phyloP scores from a whole-genome alignment of 805 yeast genomes.

The Citeromyces matritensis region DNA sequence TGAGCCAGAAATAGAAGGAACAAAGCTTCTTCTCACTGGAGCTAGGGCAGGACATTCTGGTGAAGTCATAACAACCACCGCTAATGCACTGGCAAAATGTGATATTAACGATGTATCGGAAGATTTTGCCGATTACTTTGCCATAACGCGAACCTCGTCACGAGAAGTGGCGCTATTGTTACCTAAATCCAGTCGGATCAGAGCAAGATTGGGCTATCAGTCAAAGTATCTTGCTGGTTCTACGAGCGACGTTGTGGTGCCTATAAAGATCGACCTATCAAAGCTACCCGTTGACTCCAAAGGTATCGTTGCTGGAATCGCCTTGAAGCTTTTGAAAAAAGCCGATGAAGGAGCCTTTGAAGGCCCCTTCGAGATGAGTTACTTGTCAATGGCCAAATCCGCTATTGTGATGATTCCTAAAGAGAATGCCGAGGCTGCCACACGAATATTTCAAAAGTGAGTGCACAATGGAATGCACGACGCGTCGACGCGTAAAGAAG shows the following conservation, averaged over 20 bases:
- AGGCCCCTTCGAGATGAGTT: slow-evolving; percentile 31
- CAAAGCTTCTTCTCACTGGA: slow-evolving; percentile 37
- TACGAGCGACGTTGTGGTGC: slow-evolving; percentile 37
- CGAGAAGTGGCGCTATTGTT: slow-evolving; percentile 33
- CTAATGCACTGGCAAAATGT: slow-evolving; percentile 15
- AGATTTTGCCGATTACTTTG: slow-evolving; percentile 28
- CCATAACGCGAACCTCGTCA: slow-evolving; percentile 32
- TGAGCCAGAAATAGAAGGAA: slow-evolving; percentile 25
- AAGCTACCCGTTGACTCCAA: slow-evolving; percentile 41
- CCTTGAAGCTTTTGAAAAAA: slow-evolving; percentile 27
- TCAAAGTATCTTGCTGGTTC: slow-evolving; percentile 35
- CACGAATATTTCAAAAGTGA: slow-evolving; percentile 7
- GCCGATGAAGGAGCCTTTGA: slow-evolving; percentile 7
- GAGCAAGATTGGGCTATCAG: slow-evolving; percentile 23
- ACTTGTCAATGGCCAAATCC: slow-evolving; percentile 43
- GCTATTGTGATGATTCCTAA: slow-evolving; percentile 46
- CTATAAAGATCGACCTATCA: slow-evolving; percentile 37
- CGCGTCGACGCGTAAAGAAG: slow-evolving; percentile 3
- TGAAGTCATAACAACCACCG: slow-evolving; percentile 24
- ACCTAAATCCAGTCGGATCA: slow-evolving; percentile 21
- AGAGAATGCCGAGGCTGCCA: slow-evolving; percentile 17
- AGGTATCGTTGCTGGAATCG: slow-evolving; percentile 56
- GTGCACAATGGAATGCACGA: slow-evolving; percentile 5
- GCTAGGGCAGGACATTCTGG: slow-evolving; percentile 34
- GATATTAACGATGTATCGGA: slow-evolving; percentile 4